These are phyloP conservation scores for Tothia fuscella DNA, from an alignment of 2,329 filamentous ascomycete genomes.

Conservation along the genomic window DNA sequence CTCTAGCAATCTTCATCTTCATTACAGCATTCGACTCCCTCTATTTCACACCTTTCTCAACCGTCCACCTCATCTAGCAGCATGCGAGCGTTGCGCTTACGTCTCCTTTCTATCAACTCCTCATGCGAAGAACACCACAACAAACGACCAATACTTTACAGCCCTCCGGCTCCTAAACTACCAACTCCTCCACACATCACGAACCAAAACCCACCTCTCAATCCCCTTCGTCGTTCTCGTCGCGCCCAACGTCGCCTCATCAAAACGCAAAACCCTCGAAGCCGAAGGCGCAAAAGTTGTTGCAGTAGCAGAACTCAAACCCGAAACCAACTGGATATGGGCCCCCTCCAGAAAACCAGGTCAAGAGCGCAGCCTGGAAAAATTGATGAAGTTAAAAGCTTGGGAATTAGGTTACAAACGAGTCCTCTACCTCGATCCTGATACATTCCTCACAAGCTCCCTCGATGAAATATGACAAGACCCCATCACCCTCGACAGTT, in stretches of 20 bases:
- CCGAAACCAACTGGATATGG: not conserved
- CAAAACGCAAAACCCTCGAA: slow-evolving; percentile 3
- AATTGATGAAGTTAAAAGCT: slow-evolving; percentile 11
- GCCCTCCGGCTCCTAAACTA: slow-evolving; percentile 11
- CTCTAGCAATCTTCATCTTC: no score
- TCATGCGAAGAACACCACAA: no score
- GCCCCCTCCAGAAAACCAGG: slow-evolving; percentile 1
- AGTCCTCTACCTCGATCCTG: slow-evolving; percentile 10
- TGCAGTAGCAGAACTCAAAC: not conserved
- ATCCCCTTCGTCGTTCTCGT: slow-evolving; percentile 12
- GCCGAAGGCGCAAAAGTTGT: slow-evolving; percentile 9
- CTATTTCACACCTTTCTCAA: no score
- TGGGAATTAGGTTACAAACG: slow-evolving; percentile 10
- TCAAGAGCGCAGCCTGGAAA: slow-evolving; percentile 3
- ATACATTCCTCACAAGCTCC: slow-evolving; percentile 10
- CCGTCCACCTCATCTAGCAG: no score
- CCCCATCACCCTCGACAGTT: not conserved
- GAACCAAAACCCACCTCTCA: not conserved
- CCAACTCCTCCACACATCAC: slow-evolving; percentile 9
- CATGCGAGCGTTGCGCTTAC: no score
- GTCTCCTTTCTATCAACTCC: no score
- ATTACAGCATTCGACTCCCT: no score
- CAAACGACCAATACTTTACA: slow-evolving; percentile 11
- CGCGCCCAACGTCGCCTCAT: slow-evolving; percentile 5
- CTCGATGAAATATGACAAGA: slow-evolving; percentile 9